Evolutionary conservation across 1,284 basidiomycete species (phyloP).

Genomic region (Trametes pubescens): DNA sequence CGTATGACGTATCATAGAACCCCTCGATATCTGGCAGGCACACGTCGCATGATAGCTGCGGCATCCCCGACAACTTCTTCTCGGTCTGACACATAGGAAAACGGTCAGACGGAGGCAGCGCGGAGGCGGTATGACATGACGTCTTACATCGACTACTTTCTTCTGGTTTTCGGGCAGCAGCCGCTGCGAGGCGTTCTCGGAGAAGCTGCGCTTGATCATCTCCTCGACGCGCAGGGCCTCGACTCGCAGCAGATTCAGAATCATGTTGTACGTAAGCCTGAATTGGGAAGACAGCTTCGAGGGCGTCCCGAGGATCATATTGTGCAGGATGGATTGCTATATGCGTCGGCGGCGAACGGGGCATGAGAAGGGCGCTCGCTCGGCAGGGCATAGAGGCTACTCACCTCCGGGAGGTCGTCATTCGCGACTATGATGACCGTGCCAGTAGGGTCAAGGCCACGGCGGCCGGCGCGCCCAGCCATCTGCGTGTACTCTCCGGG

Average conservation of each 20-base stretch:
- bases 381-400: slow-evolving; percentile 29
- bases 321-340: slow-evolving; percentile 78
- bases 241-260: slow-evolving; percentile 94
- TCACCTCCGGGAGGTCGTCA: slow-evolving; percentile 88
- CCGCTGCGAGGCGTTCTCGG: slow-evolving; percentile 95
- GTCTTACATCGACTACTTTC: slow-evolving; percentile 78
- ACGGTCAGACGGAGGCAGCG: neutral
- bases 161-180: slow-evolving; percentile 94
- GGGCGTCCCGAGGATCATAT: slow-evolving; percentile 94
- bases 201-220: slow-evolving; percentile 99
- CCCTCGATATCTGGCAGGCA: slow-evolving; percentile 77
- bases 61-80: slow-evolving; percentile 70
- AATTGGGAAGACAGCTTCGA: slow-evolving; percentile 97
- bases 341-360: slow-evolving; percentile 2
- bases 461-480: slow-evolving; percentile 97
- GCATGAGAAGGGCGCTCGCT: neutral
- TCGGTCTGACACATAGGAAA: slow-evolving; percentile 65
- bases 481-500: slow-evolving; percentile 98
- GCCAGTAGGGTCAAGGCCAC: slow-evolving; percentile 95
- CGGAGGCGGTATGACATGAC: neutral
- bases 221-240: slow-evolving; percentile 98
- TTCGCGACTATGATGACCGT: slow-evolving; percentile 93
- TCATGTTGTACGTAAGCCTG: slow-evolving; percentile 99
- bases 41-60: slow-evolving; percentile 73
- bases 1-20: slow-evolving; percentile 82